These are phyloP conservation scores for Ascodesmis nigricans DNA, from an alignment of 495 filamentous ascomycete genomes.

Conservation along the genomic window DNA sequence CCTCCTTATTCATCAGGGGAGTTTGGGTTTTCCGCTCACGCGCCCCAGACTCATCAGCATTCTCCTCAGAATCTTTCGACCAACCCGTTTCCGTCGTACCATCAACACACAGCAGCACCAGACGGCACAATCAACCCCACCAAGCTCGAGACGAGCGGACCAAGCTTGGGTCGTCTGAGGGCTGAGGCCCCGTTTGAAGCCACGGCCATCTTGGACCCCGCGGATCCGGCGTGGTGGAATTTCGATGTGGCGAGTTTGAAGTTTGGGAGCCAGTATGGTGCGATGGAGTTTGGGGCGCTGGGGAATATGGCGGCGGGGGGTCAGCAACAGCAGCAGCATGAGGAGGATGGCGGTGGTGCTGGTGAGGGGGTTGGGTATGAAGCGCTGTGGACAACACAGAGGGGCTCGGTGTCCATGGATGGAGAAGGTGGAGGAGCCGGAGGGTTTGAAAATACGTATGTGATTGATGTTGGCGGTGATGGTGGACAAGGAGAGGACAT, in stretches of 20 bases:
- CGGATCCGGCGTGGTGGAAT: conserved; percentile 75
- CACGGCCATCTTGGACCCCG: conserved; percentile 42
- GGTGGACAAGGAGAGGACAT: conserved; percentile 36
- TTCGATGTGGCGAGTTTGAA: conserved; percentile 85
- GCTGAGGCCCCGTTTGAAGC: conserved; percentile 11
- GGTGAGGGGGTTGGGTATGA: conserved; percentile 15
- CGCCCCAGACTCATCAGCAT: no score
- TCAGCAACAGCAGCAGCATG: conserved; percentile 15
- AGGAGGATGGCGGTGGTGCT: conserved; percentile 16
- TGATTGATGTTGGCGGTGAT: conserved; percentile 48
- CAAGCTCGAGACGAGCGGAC: conserved; percentile 18
- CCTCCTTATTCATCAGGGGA: neutral
- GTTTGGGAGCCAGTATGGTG: conserved; percentile 87
- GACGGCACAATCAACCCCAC: conserved; percentile 22
- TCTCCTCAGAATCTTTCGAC: conserved; percentile 9
- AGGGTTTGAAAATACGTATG: conserved; percentile 37
- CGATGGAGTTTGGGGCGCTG: conserved; percentile 81
- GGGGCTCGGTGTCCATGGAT: neutral
- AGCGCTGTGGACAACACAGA: conserved; percentile 3
- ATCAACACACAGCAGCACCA: conserved; percentile 9
- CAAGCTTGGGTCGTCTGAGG: conserved; percentile 9
- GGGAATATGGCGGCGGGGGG: conserved; percentile 51
- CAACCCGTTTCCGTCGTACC: conserved; percentile 4
- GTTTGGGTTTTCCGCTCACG: no score
- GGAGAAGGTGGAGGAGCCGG: conserved; percentile 2